These are phyloP conservation scores for Lepidium sativum DNA, from an alignment of 345 rosid species.

Conservation along the genomic window DNA sequence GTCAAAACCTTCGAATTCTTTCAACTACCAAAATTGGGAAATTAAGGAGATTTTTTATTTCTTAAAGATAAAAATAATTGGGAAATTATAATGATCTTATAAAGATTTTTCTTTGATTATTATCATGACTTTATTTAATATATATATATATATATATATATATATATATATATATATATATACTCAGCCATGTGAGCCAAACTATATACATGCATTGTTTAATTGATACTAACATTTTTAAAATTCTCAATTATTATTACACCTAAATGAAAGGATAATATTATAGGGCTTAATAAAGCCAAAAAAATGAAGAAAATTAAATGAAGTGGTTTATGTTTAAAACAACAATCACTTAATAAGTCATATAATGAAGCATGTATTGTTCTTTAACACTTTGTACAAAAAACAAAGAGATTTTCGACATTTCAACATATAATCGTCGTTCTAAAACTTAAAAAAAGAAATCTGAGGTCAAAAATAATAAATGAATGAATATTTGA, in stretches of 20 bases:
- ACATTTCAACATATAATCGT: constrained; percentile 9
- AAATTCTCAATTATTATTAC: constrained; percentile 14
- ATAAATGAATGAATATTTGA: constrained; percentile 25
- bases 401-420: constrained; percentile 1
- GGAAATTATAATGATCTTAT: neutral
- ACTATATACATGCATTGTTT: too few species aligned
- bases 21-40: constrained; percentile 21
- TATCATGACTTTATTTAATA: neutral
- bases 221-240: constrained; percentile 5
- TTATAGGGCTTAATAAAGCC: too few species aligned
- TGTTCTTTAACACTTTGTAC: constrained; percentile 18
- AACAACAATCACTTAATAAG: neutral
- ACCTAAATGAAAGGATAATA: constrained; percentile 9
- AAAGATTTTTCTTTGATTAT: constrained; percentile 7
- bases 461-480: constrained; percentile 21
- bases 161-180: too few species aligned
- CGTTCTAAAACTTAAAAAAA: neutral
- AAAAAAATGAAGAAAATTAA: neutral
- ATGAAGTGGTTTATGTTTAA: neutral
- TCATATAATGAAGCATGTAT: neutral
- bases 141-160: too few species aligned
- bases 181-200: constrained; percentile 23
- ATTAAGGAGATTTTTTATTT: constrained; percentile 12
- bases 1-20: constrained; percentile 1
- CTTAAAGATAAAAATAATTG: neutral